Conservation (phyloP, 106 monocot species). For the Platanthera zijinensis region DNA sequence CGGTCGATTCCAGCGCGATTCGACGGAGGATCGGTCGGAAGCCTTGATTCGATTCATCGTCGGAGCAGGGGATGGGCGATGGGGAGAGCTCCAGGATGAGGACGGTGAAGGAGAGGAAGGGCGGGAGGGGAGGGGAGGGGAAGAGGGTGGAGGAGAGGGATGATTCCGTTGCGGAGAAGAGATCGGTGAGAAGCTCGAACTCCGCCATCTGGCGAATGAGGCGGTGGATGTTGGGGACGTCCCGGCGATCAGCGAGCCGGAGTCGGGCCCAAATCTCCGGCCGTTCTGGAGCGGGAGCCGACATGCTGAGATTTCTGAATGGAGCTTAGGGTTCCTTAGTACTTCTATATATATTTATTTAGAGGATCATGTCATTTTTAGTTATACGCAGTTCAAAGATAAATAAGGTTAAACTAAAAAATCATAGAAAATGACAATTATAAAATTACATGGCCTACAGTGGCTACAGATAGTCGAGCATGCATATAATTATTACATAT, state of each 20-base stretch:
- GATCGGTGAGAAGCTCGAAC: slow-evolving; percentile 70
- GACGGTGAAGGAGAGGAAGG: slow-evolving; percentile 86
- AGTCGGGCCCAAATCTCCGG: slow-evolving; percentile 27
- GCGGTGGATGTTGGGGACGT: slow-evolving; percentile 71
- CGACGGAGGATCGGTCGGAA: slow-evolving; percentile 25
- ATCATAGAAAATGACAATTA: no score
- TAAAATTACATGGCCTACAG: no score
- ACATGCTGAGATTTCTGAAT: background rate
- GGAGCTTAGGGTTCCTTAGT: background rate
- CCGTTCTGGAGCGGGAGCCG: slow-evolving; percentile 4
- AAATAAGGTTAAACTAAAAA: no score
- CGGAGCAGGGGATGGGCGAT: slow-evolving; percentile 12
- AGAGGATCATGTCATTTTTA: no score
- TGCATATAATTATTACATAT: no score
- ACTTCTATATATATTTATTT: no score
- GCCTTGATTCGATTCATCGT: background rate
- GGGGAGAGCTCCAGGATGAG: slow-evolving; percentile 73
- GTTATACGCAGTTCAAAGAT: no score
- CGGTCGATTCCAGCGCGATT: slow-evolving; percentile 26
- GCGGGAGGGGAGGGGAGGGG: slow-evolving; percentile 45
- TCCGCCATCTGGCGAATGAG: slow-evolving; percentile 84
- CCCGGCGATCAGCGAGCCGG: slow-evolving; percentile 56
- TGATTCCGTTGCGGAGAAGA: slow-evolving; percentile 78
- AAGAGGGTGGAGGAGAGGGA: slow-evolving; percentile 76
- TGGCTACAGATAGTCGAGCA: no score